Percentiles rank a stretch among this genome's conserved stretches.
phyloP scores from a whole-genome alignment of 345 rosid genomes.

The Citrus medica region DNA sequence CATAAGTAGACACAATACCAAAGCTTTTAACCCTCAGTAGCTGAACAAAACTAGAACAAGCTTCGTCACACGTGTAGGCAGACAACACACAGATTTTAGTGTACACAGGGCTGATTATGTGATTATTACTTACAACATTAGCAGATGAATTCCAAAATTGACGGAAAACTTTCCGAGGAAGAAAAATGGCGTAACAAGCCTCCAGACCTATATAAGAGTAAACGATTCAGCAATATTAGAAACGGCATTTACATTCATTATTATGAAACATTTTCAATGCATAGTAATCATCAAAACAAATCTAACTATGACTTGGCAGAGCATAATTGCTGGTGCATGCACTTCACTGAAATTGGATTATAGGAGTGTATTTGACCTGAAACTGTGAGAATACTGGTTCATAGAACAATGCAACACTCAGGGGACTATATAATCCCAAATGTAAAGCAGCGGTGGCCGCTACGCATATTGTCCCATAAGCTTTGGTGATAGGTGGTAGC shows the following conservation, averaged over 20 bases:
- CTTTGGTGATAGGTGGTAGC: conserved; percentile 86
- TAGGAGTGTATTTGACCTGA: conserved; percentile 42
- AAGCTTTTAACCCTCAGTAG: neutral
- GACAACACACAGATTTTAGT: neutral
- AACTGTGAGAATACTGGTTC: conserved; percentile 43
- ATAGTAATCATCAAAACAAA: neutral
- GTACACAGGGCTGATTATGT: neutral
- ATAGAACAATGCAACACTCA: conserved; percentile 43
- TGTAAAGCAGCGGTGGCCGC: conserved; percentile 49
- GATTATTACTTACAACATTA: conserved; percentile 50
- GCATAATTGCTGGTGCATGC: no score
- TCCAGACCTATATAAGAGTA: conserved; percentile 58
- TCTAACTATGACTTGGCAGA: neutral
- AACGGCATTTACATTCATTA: neutral
- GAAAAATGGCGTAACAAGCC: conserved; percentile 75
- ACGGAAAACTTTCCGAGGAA: conserved; percentile 84
- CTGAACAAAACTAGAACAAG: neutral
- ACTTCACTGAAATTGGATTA: neutral
- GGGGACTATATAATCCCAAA: conserved; percentile 42
- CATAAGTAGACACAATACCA: neutral
- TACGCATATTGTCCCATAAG: conserved; percentile 78
- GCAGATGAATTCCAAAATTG: conserved; percentile 66
- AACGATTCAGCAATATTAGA: neutral
- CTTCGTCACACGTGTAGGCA: neutral
- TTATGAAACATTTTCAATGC: neutral